phyloP scores from a whole-genome alignment of 2,329 filamentous ascomycete genomes.

The Thelonectria rubi region DNA sequence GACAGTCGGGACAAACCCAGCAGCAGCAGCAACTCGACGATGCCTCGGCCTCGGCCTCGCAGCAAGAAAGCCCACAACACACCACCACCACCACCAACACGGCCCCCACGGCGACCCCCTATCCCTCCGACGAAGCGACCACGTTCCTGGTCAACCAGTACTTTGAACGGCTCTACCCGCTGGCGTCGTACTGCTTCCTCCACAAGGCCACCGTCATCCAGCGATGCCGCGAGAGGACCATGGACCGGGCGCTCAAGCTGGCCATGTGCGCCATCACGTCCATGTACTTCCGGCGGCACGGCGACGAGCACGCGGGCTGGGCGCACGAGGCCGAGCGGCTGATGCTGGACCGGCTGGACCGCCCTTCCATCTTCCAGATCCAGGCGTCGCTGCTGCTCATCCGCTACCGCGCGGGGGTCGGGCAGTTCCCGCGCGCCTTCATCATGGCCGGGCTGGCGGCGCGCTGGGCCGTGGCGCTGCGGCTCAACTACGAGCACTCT shows the following conservation, averaged over 20 bases:
- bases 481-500: conserved; percentile 42
- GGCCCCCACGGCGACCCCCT: background rate
- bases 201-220: conserved; percentile 40
- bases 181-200: conserved; percentile 40
- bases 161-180: conserved; percentile 38
- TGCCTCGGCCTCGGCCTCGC: conserved; percentile 28
- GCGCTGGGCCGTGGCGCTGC: conserved; percentile 40
- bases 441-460: conserved; percentile 42
- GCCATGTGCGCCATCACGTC: conserved; percentile 39
- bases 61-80: conserved; percentile 16
- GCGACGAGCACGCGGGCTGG: conserved; percentile 30
- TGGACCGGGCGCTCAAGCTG: conserved; percentile 38
- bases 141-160: conserved; percentile 33
- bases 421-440: conserved; percentile 40
- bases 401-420: conserved; percentile 39
- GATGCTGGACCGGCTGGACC: conserved; percentile 39
- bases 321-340: conserved; percentile 38
- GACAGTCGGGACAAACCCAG: conserved; percentile 7
- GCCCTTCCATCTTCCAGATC: conserved; percentile 42
- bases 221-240: conserved; percentile 39
- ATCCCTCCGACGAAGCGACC: conserved; percentile 34
- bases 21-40: conserved; percentile 18
- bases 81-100: background rate
- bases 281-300: conserved; percentile 36
- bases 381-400: conserved; percentile 40